Base-by-base conservation (phyloP, 306 rosid species). In the Luffa aegyptiaca region DNA sequence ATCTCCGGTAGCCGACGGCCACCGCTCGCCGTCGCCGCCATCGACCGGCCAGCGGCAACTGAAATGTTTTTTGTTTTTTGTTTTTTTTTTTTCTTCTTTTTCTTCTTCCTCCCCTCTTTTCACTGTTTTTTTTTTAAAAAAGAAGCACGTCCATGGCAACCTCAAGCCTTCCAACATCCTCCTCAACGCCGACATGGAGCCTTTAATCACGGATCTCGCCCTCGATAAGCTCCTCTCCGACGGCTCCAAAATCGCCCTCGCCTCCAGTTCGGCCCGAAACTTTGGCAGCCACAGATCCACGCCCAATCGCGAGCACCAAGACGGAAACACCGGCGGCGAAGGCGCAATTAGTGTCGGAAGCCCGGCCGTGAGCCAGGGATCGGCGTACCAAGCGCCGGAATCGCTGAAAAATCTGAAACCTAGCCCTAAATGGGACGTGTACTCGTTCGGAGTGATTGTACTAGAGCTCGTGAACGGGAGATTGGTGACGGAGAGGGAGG, bases 81-180 rank as follows among this genome's bases (percentile, higher is more conserved):
- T n/a, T n/a, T n/a, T n/a, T n/a, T n/a, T n/a, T n/a, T n/a, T n/a
- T n/a, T n/a, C n/a, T n/a, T n/a, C n/a, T n/a, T n/a, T n/a, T n/a
- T n/a, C n/a, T n/a, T n/a, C n/a, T n/a, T n/a, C n/a, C n/a, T n/a
- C n/a, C n/a, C n/a, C n/a, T n/a, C n/a, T n/a, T n/a, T n/a, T n/a
- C n/a, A n/a, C n/a, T n/a, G n/a, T n/a, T n/a, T n/a, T n/a, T n/a
- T n/a, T n/a, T n/a, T n/a, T n/a, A n/a, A n/a, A n/a, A n/a, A 95
- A 90, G 92, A 92, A 92, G 57, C 91, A 91, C 51, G 93, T 95
- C 61, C 98, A 95, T 78, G 97, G 91, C 80, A 88, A 85, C 75
- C 76, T 92, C 31, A 95, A 89, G 84, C 96, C 98, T 0, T 87
- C 87, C 84, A 95, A 92, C 85, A 89, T 95, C 20, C 86, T 93